Evolutionary conservation across 2,329 filamentous ascomycete species (phyloP).

Genomic region (Xylariaceae sp.): DNA sequence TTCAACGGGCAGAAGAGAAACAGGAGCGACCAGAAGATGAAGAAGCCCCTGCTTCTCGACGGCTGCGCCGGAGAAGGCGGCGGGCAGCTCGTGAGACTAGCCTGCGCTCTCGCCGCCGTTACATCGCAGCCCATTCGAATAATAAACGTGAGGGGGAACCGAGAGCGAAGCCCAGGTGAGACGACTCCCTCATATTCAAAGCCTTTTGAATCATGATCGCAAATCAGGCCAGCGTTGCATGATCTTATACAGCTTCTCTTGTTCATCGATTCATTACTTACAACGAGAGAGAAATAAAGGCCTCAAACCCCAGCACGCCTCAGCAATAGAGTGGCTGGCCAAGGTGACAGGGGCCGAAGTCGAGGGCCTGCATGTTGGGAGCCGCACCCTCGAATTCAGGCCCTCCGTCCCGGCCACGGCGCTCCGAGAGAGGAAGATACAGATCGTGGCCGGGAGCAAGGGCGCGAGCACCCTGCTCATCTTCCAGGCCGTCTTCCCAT

Average conservation of each 20-base stretch:
- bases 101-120: conserved; percentile 51
- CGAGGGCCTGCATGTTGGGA: conserved; percentile 46
- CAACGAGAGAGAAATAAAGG: conserved; percentile 41
- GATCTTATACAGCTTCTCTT: too few relatives aligned
- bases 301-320: conserved; percentile 56
- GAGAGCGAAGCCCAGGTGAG: conserved; percentile 33
- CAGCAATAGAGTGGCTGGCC: conserved; percentile 50
- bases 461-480: conserved; percentile 53
- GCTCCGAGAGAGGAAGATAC: conserved; percentile 39
- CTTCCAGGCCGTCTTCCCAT: conserved; percentile 56
- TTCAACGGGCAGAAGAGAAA: too few relatives aligned
- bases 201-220: too few relatives aligned
- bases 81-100: conserved; percentile 55
- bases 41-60: conserved; percentile 41
- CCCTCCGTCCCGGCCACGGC: conserved; percentile 37
- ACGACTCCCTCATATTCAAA: too few relatives aligned
- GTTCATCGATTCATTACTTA: too few relatives aligned
- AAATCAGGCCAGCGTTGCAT: too few relatives aligned
- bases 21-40: too few relatives aligned
- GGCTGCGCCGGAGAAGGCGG: conserved; percentile 56
- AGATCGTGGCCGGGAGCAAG: conserved; percentile 43
- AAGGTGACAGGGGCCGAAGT: conserved; percentile 46
- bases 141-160: conserved; percentile 50
- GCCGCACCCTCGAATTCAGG: conserved; percentile 42
- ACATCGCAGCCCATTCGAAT: conserved; percentile 49